Evolutionary conservation across 768 basidiomycete species (phyloP).

Genomic region (Coprinellus micaceus): DNA sequence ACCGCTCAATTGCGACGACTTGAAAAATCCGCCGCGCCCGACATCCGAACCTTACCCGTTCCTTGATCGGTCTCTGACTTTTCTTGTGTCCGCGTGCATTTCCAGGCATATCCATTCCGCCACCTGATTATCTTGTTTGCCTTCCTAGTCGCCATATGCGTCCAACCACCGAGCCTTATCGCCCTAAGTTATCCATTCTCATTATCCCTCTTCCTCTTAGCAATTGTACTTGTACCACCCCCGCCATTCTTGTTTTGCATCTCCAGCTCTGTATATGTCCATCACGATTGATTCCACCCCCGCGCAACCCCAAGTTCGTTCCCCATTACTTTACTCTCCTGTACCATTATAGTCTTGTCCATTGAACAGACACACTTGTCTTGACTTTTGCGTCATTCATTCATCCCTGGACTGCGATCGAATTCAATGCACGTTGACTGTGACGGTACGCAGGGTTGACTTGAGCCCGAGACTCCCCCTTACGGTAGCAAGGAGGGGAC

Average conservation of each 20-base stretch:
- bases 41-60: background rate
- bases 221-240: background rate
- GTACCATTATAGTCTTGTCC: too few relatives aligned
- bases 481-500: too few relatives aligned
- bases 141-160: background rate
- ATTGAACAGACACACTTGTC: too few relatives aligned
- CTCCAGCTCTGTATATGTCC: background rate
- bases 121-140: too few relatives aligned
- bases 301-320: background rate
- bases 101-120: too few relatives aligned
- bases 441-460: too few relatives aligned
- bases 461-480: too few relatives aligned
- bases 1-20: background rate
- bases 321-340: too few relatives aligned
- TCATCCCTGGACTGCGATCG: too few relatives aligned
- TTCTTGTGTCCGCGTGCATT: background rate
- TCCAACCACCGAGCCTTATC: background rate
- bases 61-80: slow-evolving; percentile 5
- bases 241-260: background rate
- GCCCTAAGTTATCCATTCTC: background rate
- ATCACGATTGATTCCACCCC: background rate
- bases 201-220: too few relatives aligned
- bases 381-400: too few relatives aligned
- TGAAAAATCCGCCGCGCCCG: slow-evolving; percentile 22
- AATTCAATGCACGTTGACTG: too few relatives aligned